Evolutionary conservation across 2,329 filamentous ascomycete genomes (phyloP).

Genomic region (Pestalotiopsis fici): DNA sequence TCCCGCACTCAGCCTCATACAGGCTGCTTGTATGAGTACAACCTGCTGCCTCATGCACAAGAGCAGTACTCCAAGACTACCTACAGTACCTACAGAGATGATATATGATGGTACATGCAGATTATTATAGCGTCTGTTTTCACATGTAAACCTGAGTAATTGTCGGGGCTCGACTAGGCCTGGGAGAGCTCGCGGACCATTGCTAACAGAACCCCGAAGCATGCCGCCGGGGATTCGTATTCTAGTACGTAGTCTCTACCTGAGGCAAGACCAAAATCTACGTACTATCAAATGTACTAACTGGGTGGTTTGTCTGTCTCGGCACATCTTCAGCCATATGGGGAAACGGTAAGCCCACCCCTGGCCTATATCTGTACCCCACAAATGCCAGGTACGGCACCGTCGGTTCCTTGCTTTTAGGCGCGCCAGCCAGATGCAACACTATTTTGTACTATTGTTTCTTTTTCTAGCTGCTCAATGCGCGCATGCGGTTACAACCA

Average conservation of each 20-base stretch:
- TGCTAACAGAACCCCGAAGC: too few species aligned
- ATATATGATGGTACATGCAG: too few species aligned
- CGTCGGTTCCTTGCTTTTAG: slow-evolving; percentile 3
- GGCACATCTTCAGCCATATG: background rate
- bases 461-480: background rate
- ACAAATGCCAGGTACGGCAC: slow-evolving; percentile 2
- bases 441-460: background rate
- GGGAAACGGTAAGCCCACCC: background rate
- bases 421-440: slow-evolving; percentile 2
- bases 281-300: too few species aligned
- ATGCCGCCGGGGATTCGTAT: too few species aligned
- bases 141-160: too few species aligned
- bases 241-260: too few species aligned
- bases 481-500: background rate
- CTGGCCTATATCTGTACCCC: slow-evolving; percentile 2
- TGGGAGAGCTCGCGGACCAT: too few species aligned
- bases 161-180: too few species aligned
- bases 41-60: background rate
- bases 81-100: too few species aligned
- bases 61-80: background rate
- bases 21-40: slow-evolving; percentile 2
- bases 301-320: background rate
- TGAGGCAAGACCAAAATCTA: too few species aligned
- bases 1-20: background rate
- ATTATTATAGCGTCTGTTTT: too few species aligned